Evolutionary conservation across 2,329 filamentous ascomycete genomes (phyloP).

Genomic region (Exserohilum rostratum): DNA sequence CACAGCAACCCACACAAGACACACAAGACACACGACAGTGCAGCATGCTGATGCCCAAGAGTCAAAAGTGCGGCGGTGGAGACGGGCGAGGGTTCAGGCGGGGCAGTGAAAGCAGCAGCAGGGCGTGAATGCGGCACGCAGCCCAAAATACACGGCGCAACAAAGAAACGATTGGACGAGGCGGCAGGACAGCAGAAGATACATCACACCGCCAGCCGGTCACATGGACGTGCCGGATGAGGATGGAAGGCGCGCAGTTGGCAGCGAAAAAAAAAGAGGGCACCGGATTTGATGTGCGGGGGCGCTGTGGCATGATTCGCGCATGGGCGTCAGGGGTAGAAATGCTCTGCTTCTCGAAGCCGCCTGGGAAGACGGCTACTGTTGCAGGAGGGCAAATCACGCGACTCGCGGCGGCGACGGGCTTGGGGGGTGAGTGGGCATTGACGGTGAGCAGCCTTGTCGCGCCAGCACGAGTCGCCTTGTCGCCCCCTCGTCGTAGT

Average conservation of each 20-base stretch:
- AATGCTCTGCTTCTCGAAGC: slow-evolving; percentile 37
- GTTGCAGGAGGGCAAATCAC: slow-evolving; percentile 27
- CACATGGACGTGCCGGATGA: slow-evolving; percentile 34
- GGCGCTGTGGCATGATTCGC: slow-evolving; percentile 33
- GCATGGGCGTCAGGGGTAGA: slow-evolving; percentile 29
- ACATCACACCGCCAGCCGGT: slow-evolving; percentile 43
- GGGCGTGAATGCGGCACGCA: no score
- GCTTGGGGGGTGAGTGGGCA: slow-evolving; percentile 1
- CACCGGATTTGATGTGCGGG: slow-evolving; percentile 27
- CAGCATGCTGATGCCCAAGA: slow-evolving; percentile 10
- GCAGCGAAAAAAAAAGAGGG: neutral
- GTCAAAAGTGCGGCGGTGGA: neutral
- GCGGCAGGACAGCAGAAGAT: slow-evolving; percentile 5
- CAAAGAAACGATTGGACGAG: slow-evolving; percentile 25
- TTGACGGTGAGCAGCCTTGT: neutral
- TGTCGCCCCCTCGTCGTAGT: no score
- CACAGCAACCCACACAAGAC: neutral
- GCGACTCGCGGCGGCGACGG: slow-evolving; percentile 27
- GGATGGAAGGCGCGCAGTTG: slow-evolving; percentile 7
- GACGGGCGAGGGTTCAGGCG: no score
- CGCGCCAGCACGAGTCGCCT: slow-evolving; percentile 8
- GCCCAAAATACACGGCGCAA: no score
- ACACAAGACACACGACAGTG: neutral
- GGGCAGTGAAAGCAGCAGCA: neutral
- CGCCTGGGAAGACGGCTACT: slow-evolving; percentile 17